Base-by-base conservation (phyloP, 129 eudicot genomes). In the Escallonia rubra region DNA sequence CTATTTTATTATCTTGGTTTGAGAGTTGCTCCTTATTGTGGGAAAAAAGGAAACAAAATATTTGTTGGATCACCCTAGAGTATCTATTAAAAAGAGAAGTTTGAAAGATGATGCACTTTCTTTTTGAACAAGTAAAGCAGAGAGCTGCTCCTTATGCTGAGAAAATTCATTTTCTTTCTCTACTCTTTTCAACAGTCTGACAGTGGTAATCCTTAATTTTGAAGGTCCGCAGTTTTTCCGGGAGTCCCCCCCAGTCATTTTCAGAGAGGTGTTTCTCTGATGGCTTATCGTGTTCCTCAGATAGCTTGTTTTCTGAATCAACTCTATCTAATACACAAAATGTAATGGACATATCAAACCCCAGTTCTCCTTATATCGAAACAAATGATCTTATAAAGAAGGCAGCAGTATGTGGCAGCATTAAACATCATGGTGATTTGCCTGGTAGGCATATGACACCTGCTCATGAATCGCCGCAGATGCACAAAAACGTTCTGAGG, bases 251-350 rank as follows among this genome's bases (percentile, higher is more conserved):
- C 13, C 81, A 74, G 34, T 79, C 93, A 34, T 57, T 74, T 54
- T 86, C 92, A 0, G 84, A 77, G 56, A 67, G 68, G 74, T 71
- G 84, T 77, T 76, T 76, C 72, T 75, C 86, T 43, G 88, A 82
- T 69, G 88, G 83, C 15, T 75, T 80, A 57, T 78, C 93, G 3
- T 64, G 75, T 72, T 79, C 88, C 6, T 86, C 93, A 1, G 77
- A 80, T 80, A 80, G 88, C 70, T 80, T 86, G 48, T 80, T 77
- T 66, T 79, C 88, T 0, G 73, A 80, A 65, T 82, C 88, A 61
- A 80, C 82, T 77, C 71, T 80, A 58, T 82, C 92, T 10, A 77
- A 77, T 13, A 63, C 67, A 15, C 77, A 76, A 55, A 82, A 77
- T 43, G 45, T 65, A 48, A 41, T 72, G 43, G 86, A 80, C 49